Base-by-base conservation (phyloP, 495 filamentous ascomycete genomes). In the Talaromyces trachyspermus region DNA sequence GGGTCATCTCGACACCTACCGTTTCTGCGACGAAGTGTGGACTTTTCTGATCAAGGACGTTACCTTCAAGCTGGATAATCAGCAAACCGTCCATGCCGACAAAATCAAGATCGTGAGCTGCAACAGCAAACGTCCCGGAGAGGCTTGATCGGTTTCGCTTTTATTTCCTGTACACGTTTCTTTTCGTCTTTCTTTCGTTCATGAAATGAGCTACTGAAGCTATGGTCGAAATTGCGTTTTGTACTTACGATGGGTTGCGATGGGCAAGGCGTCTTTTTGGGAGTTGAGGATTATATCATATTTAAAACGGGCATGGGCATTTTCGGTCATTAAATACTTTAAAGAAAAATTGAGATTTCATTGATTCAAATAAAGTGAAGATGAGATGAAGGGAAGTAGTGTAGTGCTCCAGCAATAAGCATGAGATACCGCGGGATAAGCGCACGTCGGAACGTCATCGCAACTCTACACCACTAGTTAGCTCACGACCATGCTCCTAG, bases 21-120 rank as follows among this genome's bases (percentile, higher is more conserved):
- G 94, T 55, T 99, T 97, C 77, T 99, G 94, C 74, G 94, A 99
- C 67, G 94, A 99, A 71, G 94, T 99, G 45, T 99, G 94, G 94
- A 99, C 94, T 2, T 99, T 99, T 72, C 76, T 97, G 51, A 92
- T 99, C 68, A 96, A 96, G 66, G 90, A 97, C 50, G 89, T 97
- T 46, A 89, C 82, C 19, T 95, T 99, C 77, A 97, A 97, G 70
- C 81, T 99, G 66, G 88, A 95, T 51, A 88, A 88, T 58, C 77
- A 81, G 50, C 74, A 74, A 19, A 69, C 65, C 2, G 72, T 86
- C 10, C 68, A 72, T 5, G 79, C 81, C 8, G 88, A 95, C 51
- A 89, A 85, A 62, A 84, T 99, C 61, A 97, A 97, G 79, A 99
- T 99, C 49, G 92, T 99, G 32, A 89, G 86, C 66, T 96, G 91